Evolutionary conservation across 257 asterid genomes (phyloP).

Genomic region (Nicotiana otophora): DNA sequence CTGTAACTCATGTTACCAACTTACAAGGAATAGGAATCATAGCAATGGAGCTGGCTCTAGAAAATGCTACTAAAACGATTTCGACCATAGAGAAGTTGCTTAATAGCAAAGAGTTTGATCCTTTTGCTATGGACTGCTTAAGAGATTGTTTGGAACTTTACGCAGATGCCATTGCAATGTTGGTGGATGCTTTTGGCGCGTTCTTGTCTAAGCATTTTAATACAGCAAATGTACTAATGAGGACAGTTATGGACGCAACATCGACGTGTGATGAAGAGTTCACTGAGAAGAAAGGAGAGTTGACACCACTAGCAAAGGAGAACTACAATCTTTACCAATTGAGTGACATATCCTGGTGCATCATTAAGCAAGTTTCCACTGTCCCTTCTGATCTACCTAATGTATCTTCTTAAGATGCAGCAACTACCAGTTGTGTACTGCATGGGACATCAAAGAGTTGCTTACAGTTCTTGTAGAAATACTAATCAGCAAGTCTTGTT

Average conservation of each 20-base stretch:
- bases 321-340: slow-evolving; percentile 21
- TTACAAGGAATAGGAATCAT: slow-evolving; percentile 15
- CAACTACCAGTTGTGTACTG: background rate
- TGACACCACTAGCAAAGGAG: slow-evolving; percentile 11
- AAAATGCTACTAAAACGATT: slow-evolving; percentile 20
- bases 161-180: slow-evolving; percentile 1
- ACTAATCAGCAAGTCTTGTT: background rate
- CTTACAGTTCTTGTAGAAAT: slow-evolving; percentile 1
- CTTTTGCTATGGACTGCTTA: slow-evolving; percentile 12
- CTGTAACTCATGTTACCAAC: slow-evolving; percentile 12
- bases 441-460: background rate
- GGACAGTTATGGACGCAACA: slow-evolving; percentile 19
- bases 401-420: background rate
- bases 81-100: slow-evolving; percentile 11
- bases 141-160: slow-evolving; percentile 25
- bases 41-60: slow-evolving; percentile 21
- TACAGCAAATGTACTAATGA: slow-evolving; percentile 14
- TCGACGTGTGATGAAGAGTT: slow-evolving; percentile 21
- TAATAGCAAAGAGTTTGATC: slow-evolving; percentile 7
- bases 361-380: slow-evolving; percentile 10
- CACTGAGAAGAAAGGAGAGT: slow-evolving; percentile 16
- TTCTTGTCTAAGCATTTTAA: slow-evolving; percentile 7
- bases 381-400: background rate
- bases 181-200: slow-evolving; percentile 13
- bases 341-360: slow-evolving; percentile 16